Conservation (phyloP, 164 flowering plant genomes). For the Chimonanthus salicifolius region DNA sequence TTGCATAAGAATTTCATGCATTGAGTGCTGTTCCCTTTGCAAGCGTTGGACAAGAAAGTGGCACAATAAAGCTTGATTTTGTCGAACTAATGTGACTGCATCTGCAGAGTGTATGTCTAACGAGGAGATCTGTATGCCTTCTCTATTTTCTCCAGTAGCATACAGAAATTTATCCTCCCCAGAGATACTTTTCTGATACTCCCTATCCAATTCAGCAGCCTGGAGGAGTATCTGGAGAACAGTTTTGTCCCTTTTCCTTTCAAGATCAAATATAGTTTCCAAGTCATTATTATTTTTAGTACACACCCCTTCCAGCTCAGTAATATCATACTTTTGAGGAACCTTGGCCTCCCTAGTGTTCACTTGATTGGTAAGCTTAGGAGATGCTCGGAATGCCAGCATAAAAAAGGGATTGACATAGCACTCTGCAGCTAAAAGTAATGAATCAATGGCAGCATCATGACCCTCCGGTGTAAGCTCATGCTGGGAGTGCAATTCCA, state of each 20-base stretch:
- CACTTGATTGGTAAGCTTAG: conserved; percentile 21
- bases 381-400: conserved; percentile 35
- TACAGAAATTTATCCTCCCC: conserved; percentile 23
- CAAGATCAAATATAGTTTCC: conserved; percentile 54
- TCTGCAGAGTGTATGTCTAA: conserved; percentile 49
- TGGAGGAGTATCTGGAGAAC: conserved; percentile 77
- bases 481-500: conserved; percentile 59
- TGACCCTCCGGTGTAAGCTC: conserved; percentile 58
- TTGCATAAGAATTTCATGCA: conserved; percentile 56
- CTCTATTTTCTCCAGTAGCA: conserved; percentile 32
- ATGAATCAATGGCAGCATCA: conserved; percentile 82
- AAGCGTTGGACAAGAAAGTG: conserved; percentile 52
- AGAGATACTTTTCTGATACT: conserved; percentile 21
- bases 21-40: conserved; percentile 52
- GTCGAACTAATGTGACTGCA: conserved; percentile 83
- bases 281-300: conserved; percentile 28
- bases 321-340: conserved; percentile 21
- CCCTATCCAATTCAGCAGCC: conserved; percentile 76
- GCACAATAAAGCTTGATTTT: conserved; percentile 72
- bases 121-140: conserved; percentile 37
- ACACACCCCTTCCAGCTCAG: conserved; percentile 29
- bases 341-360: conserved; percentile 11
- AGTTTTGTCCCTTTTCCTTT: conserved; percentile 64
- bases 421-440: conserved; percentile 92
- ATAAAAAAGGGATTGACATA: conserved; percentile 75